A percentile compares a stretch with the other conserved stretches of the same genome.
phyloP scores from a whole-genome alignment of 495 filamentous ascomycete genomes.

The Penicillium cinerascens region DNA sequence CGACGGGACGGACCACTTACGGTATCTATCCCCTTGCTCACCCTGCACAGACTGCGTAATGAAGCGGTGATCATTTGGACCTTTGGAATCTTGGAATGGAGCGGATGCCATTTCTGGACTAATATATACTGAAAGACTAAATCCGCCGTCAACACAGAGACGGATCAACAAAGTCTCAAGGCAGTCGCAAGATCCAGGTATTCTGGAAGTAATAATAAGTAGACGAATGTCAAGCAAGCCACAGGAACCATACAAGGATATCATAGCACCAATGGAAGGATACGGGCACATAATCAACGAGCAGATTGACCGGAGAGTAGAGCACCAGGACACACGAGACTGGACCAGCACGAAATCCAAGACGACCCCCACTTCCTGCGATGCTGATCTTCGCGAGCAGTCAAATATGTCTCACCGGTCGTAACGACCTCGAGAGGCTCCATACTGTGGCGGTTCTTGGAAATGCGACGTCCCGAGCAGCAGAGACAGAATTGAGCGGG shows the following conservation, averaged over 20 bases:
- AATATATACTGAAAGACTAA: background rate
- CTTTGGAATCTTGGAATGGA: too few species aligned
- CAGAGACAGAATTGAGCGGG: conserved; percentile 15
- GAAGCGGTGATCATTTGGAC: too few species aligned
- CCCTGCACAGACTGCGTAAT: too few species aligned
- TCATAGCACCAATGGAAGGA: background rate
- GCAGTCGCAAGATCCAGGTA: background rate
- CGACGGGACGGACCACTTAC: too few species aligned
- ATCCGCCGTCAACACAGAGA: background rate
- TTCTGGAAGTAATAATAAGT: background rate
- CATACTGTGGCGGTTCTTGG: background rate
- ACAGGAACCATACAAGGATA: background rate
- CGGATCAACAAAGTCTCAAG: background rate
- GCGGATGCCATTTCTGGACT: background rate
- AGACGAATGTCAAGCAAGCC: background rate
- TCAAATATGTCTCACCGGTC: conserved; percentile 31
- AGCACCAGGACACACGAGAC: background rate
- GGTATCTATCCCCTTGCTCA: too few species aligned
- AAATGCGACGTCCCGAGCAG: conserved; percentile 8
- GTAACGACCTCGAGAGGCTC: conserved; percentile 11
- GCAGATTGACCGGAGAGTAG: background rate
- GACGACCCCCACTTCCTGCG: background rate
- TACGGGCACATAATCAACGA: background rate
- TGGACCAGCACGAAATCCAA: background rate
- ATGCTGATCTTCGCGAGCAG: conserved; percentile 11